These are phyloP conservation scores for Puccinellia tenuiflora DNA, from an alignment of 176 grass and related monocot genomes.

Conservation along the genomic window DNA sequence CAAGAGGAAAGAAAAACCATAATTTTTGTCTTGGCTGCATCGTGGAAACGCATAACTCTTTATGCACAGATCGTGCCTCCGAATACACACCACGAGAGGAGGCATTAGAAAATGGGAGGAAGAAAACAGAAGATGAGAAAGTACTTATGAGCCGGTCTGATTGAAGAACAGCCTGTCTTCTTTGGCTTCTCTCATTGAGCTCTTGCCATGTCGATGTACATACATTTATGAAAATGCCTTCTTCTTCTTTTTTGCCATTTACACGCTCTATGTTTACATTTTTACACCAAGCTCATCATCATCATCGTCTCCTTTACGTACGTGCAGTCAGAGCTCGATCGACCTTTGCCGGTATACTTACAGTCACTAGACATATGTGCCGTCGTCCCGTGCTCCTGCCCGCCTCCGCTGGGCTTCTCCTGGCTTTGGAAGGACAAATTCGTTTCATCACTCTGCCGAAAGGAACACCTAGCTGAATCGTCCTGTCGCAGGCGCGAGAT, in stretches of 20 bases:
- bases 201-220: not conserved
- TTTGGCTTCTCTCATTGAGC: not conserved
- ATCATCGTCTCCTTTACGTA: not conserved
- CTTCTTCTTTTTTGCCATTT: not conserved
- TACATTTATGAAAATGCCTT: constrained; percentile 16
- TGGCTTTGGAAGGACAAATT: not conserved
- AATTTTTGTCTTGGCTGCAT: not conserved
- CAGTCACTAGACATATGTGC: constrained; percentile 1
- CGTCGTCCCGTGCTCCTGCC: constrained; percentile 2
- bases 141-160: constrained; percentile 7
- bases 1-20: not conserved
- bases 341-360: constrained; percentile 12
- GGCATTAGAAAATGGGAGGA: not conserved
- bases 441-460: constrained; percentile 36
- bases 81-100: constrained; percentile 15
- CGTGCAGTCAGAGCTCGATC: constrained; percentile 7
- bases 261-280: constrained; percentile 24
- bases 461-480: constrained; percentile 30
- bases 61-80: constrained; percentile 30
- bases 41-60: constrained; percentile 21
- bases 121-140: not conserved
- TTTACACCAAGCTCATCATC: constrained; percentile 11
- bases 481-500: not conserved
- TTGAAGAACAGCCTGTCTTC: constrained; percentile 6
- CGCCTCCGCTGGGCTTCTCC: not conserved